Evolutionary conservation across 1,284 basidiomycete species (phyloP).

Genomic region (Cystobasidium pallidum): DNA sequence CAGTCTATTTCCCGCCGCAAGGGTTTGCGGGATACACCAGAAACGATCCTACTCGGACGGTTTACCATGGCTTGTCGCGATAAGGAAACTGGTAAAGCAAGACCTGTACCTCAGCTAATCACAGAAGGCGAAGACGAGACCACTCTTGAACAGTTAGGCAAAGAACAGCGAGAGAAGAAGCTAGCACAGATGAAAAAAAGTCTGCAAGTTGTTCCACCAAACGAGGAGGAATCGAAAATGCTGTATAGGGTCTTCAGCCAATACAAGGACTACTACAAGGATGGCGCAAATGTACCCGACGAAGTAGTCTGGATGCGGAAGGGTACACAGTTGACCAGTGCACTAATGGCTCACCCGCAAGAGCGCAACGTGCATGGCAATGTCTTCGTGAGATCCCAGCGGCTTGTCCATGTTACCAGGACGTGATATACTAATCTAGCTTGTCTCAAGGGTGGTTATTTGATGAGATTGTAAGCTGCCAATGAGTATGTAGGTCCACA

Average conservation of each 20-base stretch:
- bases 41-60: conserved; percentile 55
- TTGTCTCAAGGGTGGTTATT: conserved; percentile 45
- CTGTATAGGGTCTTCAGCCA: conserved; percentile 55
- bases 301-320: conserved; percentile 52
- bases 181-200: conserved; percentile 50
- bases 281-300: conserved; percentile 36
- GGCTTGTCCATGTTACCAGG: background rate
- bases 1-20: conserved; percentile 52
- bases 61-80: conserved; percentile 54
- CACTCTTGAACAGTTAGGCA: conserved; percentile 46
- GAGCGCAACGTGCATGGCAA: conserved; percentile 45
- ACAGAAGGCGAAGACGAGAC: conserved; percentile 39
- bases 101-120: conserved; percentile 40
- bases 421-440: background rate
- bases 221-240: conserved; percentile 54
- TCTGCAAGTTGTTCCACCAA: conserved; percentile 55
- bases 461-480: conserved; percentile 46
- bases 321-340: conserved; percentile 50
- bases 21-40: conserved; percentile 44
- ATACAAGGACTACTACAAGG: conserved; percentile 42
- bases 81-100: conserved; percentile 41
- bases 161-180: conserved; percentile 54
- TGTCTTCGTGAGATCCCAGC: conserved; percentile 38
- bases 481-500: background rate
- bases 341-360: conserved; percentile 46